Base-by-base conservation (phyloP, 768 basidiomycete genomes). In the Ramaria sp. region DNA sequence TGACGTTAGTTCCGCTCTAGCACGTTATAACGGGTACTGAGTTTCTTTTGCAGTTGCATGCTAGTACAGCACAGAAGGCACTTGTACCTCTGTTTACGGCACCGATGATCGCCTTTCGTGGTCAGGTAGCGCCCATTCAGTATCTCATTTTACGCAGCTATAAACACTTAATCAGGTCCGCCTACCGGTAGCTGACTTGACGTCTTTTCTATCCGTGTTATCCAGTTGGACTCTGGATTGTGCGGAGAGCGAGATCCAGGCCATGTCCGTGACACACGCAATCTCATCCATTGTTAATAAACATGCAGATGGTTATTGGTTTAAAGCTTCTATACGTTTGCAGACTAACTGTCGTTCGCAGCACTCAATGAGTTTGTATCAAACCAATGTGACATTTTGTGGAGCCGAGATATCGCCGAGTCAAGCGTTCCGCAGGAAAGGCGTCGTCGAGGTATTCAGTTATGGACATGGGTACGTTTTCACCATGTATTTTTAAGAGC, bases 211-310 rank as follows among this genome's bases (percentile, higher is more conserved):
- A 27, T 69, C 77, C 9, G 65, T 66, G 41, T 68, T 89, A 7
- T 66, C 88, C 12, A 63, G 67, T 7, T 93, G 88, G 88, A 75
- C 76, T 41, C 68, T 88, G 20, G 63, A 70, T 6, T 78, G 71
- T 51, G 68, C 72, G 45, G 61, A 77, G 0, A 67, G 65, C 19
- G 53, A 58, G 0, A 59, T 60, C 27, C 70, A 72, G 49, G 57
- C 68, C 9, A 49, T 59, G 39, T 63, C 64, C 9, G 62, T 62
- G 27, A 62, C 67, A 24, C 66, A 68, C 27, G 39, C 70, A n/a
- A 64, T 91, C 17, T 76, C 84, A 1, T 78, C 84, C 0, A 70
- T 88, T n/a, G 69, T 92, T 27, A 96, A 97, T 67, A 91, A 92
- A 68, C 79, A 82, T 38, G 73, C 75, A 10, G 76, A 82, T 41